phyloP scores from a whole-genome alignment of 116 monocot species.

The Zostera marina region DNA sequence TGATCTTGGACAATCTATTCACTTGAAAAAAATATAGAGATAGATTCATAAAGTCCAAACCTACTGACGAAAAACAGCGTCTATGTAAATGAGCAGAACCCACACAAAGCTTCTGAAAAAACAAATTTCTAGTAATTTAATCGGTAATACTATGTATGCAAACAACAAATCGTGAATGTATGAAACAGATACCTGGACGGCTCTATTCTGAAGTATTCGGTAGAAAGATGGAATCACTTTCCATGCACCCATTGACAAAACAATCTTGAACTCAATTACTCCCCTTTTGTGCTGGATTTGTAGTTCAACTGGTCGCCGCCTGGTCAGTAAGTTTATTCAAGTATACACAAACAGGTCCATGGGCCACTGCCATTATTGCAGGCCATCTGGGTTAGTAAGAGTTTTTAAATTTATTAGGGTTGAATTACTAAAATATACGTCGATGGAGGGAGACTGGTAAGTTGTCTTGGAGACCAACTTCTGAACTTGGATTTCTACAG shows the following conservation, averaged over 20 bases:
- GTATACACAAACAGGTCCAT: no score
- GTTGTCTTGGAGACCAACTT: background rate
- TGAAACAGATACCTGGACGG: background rate
- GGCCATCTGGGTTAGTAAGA: no score
- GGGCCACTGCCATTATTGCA: no score
- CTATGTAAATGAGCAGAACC: background rate
- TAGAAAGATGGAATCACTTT: background rate
- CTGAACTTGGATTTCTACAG: no score
- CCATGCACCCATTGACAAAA: background rate
- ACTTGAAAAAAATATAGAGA: background rate
- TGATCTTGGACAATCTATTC: background rate
- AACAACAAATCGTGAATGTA: background rate
- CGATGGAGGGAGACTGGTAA: no score
- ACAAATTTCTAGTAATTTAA: background rate
- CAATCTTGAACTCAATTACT: background rate
- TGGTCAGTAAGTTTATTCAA: no score
- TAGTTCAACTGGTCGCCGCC: no score
- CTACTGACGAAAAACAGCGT: background rate
- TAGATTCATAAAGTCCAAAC: background rate
- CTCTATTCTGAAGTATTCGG: background rate
- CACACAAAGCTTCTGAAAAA: background rate
- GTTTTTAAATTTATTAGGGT: no score
- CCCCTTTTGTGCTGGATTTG: no score
- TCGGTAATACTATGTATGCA: background rate
- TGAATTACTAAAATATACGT: no score